phyloP scores from a whole-genome alignment of 2,329 filamentous ascomycete genomes.

The Aspergillus sp. region DNA sequence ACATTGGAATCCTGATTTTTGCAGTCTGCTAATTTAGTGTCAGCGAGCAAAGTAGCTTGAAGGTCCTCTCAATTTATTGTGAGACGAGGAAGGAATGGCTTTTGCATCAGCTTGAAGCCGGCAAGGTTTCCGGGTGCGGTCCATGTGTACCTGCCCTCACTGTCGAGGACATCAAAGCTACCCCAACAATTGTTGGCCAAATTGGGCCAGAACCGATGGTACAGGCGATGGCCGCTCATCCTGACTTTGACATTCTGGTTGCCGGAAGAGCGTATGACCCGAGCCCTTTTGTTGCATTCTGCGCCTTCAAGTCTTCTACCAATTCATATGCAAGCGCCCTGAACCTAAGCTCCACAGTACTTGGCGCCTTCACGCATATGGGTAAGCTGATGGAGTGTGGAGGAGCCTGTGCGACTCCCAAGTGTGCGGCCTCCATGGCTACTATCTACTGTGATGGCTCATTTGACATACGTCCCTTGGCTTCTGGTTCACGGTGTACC shows the following conservation, averaged over 20 bases:
- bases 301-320: rapidly evolving
- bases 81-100: not conserved
- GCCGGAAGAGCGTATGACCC: not conserved
- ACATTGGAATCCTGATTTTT: too few species aligned
- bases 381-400: not conserved
- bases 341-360: not conserved
- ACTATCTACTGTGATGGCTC: not conserved
- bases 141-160: not conserved
- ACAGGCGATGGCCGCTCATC: not conserved
- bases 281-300: not conserved
- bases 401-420: not conserved
- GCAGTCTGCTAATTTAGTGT: too few species aligned
- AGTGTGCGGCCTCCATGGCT: not conserved
- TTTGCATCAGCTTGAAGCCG: not conserved
- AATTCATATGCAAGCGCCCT: too few species aligned
- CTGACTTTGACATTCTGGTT: not conserved
- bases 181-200: not conserved
- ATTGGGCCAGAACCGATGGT: not conserved
- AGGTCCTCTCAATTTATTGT: not conserved
- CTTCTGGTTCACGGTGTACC: not conserved
- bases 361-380: not conserved
- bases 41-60: not conserved
- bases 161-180: not conserved
- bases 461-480: not conserved
- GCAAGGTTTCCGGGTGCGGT: not conserved